Percentiles rank a stretch among this genome's conserved stretches.
Conservation (phyloP, 106 monocot species). For the Acorus gramineus region DNA sequence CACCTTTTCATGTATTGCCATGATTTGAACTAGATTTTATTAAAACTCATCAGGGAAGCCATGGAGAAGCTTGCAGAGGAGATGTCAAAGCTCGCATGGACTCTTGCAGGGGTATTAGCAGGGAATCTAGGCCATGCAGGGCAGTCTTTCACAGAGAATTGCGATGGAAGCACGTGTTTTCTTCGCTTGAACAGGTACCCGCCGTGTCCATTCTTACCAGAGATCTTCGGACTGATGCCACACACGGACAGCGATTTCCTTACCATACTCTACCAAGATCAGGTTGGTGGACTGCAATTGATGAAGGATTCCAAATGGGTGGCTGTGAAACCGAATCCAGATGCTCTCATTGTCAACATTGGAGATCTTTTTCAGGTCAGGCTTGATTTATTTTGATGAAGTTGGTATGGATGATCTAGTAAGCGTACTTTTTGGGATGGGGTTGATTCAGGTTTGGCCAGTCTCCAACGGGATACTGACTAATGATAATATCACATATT, state of each 20-base stretch:
- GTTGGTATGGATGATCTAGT: no score
- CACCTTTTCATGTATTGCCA: no score
- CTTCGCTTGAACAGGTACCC: conserved; percentile 81
- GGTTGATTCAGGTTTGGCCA: no score
- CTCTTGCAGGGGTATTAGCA: conserved; percentile 36
- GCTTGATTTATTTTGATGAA: no score
- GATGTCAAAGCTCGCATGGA: conserved; percentile 34
- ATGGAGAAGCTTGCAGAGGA: conserved; percentile 45
- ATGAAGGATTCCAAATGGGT: conserved; percentile 75
- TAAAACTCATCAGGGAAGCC: conserved; percentile 25
- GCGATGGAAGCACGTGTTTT: conserved; percentile 60
- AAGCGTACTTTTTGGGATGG: no score
- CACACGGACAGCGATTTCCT: conserved; percentile 96
- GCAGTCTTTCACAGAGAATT: conserved; percentile 26
- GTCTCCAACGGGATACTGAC: no score
- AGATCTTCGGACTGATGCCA: conserved; percentile 50
- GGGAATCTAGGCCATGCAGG: conserved; percentile 40
- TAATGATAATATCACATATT: no score
- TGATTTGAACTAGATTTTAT: no score
- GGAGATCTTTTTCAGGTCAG: conserved; percentile 88
- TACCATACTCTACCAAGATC: conserved; percentile 77
- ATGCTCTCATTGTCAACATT: conserved; percentile 81
- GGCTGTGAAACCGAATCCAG: conserved; percentile 58
- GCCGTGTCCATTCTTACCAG: conserved; percentile 54
- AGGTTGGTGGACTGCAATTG: conserved; percentile 79